Evolutionary conservation across 2,329 filamentous ascomycete species (phyloP).

Genomic region (Cladosporium austrohemisphaericum): DNA sequence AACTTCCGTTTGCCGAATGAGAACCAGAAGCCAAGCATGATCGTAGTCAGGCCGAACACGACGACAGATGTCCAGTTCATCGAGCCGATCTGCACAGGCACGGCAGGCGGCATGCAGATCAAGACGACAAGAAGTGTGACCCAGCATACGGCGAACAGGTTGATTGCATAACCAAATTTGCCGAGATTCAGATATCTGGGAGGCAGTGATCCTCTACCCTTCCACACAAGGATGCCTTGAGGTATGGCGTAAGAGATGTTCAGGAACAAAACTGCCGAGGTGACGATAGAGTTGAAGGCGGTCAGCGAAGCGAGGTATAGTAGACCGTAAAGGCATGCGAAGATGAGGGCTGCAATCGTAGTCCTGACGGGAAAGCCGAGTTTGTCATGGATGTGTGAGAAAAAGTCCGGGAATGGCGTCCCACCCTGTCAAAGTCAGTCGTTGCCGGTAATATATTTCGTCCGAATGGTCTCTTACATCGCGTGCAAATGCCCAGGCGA

Average conservation of each 20-base stretch:
- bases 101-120: not conserved
- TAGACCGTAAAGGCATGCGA: not conserved
- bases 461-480: no score
- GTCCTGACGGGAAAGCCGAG: not conserved
- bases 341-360: not conserved
- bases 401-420: not conserved
- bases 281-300: not conserved
- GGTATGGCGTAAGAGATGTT: not conserved
- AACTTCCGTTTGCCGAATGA: no score
- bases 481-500: not conserved
- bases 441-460: not conserved
- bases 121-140: not conserved
- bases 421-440: not conserved
- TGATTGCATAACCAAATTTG: not conserved
- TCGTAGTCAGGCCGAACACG: no score
- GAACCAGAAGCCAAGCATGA: no score
- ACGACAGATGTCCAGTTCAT: no score
- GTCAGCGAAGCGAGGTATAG: not conserved
- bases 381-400: not conserved
- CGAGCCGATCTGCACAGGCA: not conserved
- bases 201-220: not conserved
- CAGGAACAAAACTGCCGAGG: not conserved
- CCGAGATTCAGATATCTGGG: not conserved
- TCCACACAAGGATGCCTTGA: not conserved
- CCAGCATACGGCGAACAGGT: not conserved